A percentile compares a stretch with the other conserved stretches of the same genome.
These are phyloP conservation scores for Pyrenophora seminiperda DNA, from an alignment of 2,329 filamentous ascomycete species.

Conservation along the genomic window DNA sequence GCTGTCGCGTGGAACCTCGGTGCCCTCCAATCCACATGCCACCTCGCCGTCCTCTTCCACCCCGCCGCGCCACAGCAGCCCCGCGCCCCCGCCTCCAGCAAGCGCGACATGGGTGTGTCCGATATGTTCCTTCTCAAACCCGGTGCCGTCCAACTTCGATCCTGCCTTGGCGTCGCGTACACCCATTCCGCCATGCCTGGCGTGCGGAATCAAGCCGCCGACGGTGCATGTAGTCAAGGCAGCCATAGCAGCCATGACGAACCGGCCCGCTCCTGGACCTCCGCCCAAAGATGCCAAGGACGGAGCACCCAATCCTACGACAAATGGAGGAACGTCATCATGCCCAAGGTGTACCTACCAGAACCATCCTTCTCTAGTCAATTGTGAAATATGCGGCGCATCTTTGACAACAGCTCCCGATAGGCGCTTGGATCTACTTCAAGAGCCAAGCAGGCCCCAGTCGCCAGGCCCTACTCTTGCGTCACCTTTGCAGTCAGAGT, in stretches of 20 bases:
- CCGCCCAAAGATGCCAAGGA: conserved; percentile 46
- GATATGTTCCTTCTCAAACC: conserved; percentile 94
- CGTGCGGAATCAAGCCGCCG: conserved; percentile 91
- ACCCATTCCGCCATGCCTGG: conserved; percentile 81
- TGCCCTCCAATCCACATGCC: conserved; percentile 48
- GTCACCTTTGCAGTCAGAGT: conserved; percentile 59
- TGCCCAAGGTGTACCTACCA: conserved; percentile 93
- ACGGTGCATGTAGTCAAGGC: conserved; percentile 84
- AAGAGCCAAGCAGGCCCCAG: conserved; percentile 60
- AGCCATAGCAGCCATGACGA: conserved; percentile 74
- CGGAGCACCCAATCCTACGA: conserved; percentile 31
- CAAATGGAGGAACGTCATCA: conserved; percentile 26
- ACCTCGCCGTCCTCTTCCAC: conserved; percentile 35
- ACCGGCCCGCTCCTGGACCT: conserved; percentile 51
- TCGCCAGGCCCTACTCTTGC: conserved; percentile 76
- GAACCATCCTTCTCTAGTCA: conserved; percentile 83
- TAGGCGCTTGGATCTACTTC: conserved; percentile 50
- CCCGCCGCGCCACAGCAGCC: conserved; percentile 45
- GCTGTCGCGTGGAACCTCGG: conserved; percentile 58
- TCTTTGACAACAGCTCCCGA: conserved; percentile 64
- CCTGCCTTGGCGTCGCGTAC: conserved; percentile 78
- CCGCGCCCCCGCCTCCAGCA: conserved; percentile 55
- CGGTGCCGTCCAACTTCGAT: conserved; percentile 91
- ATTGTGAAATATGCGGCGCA: conserved; percentile 90
- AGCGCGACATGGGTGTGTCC: conserved; percentile 91